Evolutionary conservation across 78 protist species (phyloP).

Genomic region (Mastigamoeba balamuthi): DNA sequence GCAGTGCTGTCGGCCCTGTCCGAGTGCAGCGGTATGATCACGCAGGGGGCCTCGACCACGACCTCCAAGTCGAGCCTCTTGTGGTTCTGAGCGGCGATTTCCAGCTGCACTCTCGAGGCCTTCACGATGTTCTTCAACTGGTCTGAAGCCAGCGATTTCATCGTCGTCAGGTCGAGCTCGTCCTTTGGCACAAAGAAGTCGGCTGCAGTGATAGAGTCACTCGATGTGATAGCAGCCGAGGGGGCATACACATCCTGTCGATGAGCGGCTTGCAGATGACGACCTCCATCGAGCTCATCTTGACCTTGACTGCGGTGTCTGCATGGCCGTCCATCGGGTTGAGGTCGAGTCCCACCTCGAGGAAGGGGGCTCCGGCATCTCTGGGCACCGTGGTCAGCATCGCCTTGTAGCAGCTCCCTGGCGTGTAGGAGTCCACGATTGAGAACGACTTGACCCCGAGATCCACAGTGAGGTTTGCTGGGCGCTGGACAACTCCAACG

Average conservation of each 20-base stretch:
- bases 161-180: slow-evolving; percentile 23
- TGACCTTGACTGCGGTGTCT: slow-evolving; percentile 12
- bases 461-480: no score
- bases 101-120: slow-evolving; percentile 17
- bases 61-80: slow-evolving; percentile 23
- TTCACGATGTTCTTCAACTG: slow-evolving; percentile 9
- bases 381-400: no score
- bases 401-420: no score
- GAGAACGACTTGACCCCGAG: no score
- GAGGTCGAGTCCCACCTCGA: no score
- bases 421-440: no score
- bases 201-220: no score
- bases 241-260: no score
- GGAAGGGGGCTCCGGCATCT: no score
- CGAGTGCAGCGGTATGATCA: slow-evolving; percentile 8
- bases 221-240: no score
- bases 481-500: no score
- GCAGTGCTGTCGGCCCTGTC: not conserved
- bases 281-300: slow-evolving; percentile 29
- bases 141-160: slow-evolving; percentile 25
- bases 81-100: slow-evolving; percentile 30
- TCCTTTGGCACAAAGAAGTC: slow-evolving; percentile 22
- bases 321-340: no score
- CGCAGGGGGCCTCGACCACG: slow-evolving; percentile 28
- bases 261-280: slow-evolving; percentile 23